Conservation (phyloP, 495 filamentous ascomycete species). For the Thermochaetoides thermophila region DNA sequence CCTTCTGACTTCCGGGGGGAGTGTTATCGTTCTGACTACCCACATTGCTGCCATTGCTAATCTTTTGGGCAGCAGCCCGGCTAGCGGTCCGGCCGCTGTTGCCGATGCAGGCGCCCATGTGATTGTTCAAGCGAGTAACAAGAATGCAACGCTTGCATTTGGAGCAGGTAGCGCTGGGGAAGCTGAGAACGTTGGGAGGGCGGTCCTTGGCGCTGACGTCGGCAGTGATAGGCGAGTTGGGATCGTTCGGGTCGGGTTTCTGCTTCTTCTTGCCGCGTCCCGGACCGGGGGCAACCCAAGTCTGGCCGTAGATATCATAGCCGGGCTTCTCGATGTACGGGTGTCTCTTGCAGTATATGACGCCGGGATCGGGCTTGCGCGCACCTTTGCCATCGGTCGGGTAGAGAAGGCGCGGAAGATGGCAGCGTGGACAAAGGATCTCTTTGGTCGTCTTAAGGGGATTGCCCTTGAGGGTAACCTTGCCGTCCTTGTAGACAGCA, state of each 20-base stretch:
- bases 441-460: slow-evolving; percentile 59
- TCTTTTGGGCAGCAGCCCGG: slow-evolving; percentile 40
- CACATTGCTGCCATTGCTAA: slow-evolving; percentile 33
- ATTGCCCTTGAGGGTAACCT: slow-evolving; percentile 59
- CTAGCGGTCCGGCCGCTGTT: slow-evolving; percentile 55
- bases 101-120: slow-evolving; percentile 69
- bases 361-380: slow-evolving; percentile 42
- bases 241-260: slow-evolving; percentile 32
- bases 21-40: slow-evolving; percentile 36
- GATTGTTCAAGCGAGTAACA: slow-evolving; percentile 48
- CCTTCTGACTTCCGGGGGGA: slow-evolving; percentile 42
- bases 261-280: slow-evolving; percentile 46
- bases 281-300: slow-evolving; percentile 40
- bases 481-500: slow-evolving; percentile 57
- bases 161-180: slow-evolving; percentile 44
- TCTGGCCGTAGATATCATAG: slow-evolving; percentile 73
- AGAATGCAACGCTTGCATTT: slow-evolving; percentile 41
- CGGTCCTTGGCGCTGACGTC: slow-evolving; percentile 34
- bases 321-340: slow-evolving; percentile 59
- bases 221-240: slow-evolving; percentile 30
- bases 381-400: slow-evolving; percentile 47
- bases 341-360: slow-evolving; percentile 61
- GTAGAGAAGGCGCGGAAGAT: slow-evolving; percentile 47
- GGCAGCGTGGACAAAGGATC: slow-evolving; percentile 51
- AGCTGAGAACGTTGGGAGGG: slow-evolving; percentile 40